phyloP scores from a whole-genome alignment of 2,329 filamentous ascomycete species.

The Rhynchosporium graminicola region DNA sequence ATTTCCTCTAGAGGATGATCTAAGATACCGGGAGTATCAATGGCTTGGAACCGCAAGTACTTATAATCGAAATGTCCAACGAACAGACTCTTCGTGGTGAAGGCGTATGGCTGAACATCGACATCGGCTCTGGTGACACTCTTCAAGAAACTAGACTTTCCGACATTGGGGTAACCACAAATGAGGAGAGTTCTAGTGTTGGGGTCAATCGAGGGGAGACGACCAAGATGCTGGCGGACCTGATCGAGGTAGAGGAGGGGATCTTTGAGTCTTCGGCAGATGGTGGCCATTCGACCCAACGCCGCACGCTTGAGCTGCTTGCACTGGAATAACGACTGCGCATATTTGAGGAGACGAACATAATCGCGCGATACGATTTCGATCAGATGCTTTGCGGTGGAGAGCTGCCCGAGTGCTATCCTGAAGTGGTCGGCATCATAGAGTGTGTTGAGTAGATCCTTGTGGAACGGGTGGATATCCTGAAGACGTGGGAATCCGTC shows the following conservation, averaged over 20 bases:
- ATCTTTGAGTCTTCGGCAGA: slow-evolving; percentile 92
- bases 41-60: slow-evolving; percentile 85
- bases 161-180: slow-evolving; percentile 96
- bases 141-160: slow-evolving; percentile 94
- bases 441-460: slow-evolving; percentile 85
- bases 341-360: slow-evolving; percentile 93
- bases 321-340: slow-evolving; percentile 95
- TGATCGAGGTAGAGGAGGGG: slow-evolving; percentile 94
- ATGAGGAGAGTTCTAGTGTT: slow-evolving; percentile 96
- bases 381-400: slow-evolving; percentile 93
- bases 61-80: slow-evolving; percentile 99
- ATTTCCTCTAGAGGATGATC: slow-evolving; percentile 98
- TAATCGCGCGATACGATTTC: slow-evolving; percentile 97
- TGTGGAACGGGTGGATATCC: slow-evolving; percentile 94
- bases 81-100: slow-evolving; percentile 96
- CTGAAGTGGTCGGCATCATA: slow-evolving; percentile 98
- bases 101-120: slow-evolving; percentile 95
- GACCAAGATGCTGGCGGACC: slow-evolving; percentile 92
- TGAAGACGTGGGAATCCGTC: slow-evolving; percentile 90
- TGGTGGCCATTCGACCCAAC: slow-evolving; percentile 96
- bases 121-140: slow-evolving; percentile 93
- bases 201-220: slow-evolving; percentile 97
- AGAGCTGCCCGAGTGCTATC: slow-evolving; percentile 93
- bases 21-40: slow-evolving; percentile 97
- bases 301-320: slow-evolving; percentile 97